Evolutionary conservation across 2,329 filamentous ascomycete species (phyloP), one percentile per base, ranked within the genome.

Genomic region (Lachnum nothofagi): DNA sequence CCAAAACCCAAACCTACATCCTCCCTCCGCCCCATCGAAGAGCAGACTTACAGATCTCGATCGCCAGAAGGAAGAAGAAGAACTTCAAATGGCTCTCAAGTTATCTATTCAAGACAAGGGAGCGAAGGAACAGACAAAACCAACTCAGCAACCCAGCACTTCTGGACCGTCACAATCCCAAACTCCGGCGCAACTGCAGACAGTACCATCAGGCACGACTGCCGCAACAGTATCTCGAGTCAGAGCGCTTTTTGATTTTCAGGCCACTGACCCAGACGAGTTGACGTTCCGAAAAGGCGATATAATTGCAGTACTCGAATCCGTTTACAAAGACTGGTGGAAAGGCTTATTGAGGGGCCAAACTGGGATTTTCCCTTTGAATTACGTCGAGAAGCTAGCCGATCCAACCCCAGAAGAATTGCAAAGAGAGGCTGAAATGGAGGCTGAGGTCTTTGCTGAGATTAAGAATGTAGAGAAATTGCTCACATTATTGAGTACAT

Each of bases 301-400:
- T 66, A 86, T 97, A 34, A 98, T 98, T 67, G 91, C 93, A 1
- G 93, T 98, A 14, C 76, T 98, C 34, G 93, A 97, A 69, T 96
- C 91, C 1, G 93, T 97, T 1, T 98, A 94, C 73, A 98, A 97
- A 70, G 93, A 98, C 68, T 98, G 93, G 93, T 98, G 93, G 93
- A 91, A 95, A 61, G 93, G 93, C 1, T 95, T 91, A 35, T 73
- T 98, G 51, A 83, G 91, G 65, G 93, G 93, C 17, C 89, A 96
- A 68, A 96, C 90, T 5, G 93, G 93, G 60, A 98, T 98, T 57
- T 98, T 98, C 69, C 93, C 93, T 5, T 78, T 98, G 57, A 98
- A 98, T 72, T 98, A 98, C 64, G 93, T 98, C 14, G 93, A 98
- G 72, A 98, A 98, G 70, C 75, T 98, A 56, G 83, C 91, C 47